Percentiles rank a stretch among this genome's conserved stretches.
These are phyloP conservation scores for Erigeron canadensis DNA, from an alignment of 129 eudicot species.

Conservation along the genomic window DNA sequence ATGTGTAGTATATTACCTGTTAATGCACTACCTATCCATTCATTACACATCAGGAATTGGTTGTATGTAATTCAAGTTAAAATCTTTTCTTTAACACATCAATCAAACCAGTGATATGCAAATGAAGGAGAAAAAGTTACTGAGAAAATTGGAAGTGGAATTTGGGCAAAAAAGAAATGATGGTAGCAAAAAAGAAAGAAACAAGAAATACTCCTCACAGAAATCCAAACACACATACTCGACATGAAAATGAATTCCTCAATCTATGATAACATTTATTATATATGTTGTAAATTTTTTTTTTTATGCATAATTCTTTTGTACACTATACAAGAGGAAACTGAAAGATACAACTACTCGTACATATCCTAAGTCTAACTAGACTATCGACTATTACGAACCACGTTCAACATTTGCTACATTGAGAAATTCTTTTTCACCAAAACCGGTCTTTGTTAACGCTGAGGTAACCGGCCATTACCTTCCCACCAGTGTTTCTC, in stretches of 20 bases:
- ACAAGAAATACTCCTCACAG: too few relatives aligned
- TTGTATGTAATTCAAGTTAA: neutral
- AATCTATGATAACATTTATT: neutral
- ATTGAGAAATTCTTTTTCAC: slow-evolving; percentile 30
- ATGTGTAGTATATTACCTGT: too few relatives aligned
- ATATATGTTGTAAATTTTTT: neutral
- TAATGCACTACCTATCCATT: too few relatives aligned
- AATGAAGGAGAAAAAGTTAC: too few relatives aligned
- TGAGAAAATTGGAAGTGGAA: too few relatives aligned
- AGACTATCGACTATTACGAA: slow-evolving; percentile 4
- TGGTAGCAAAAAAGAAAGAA: too few relatives aligned
- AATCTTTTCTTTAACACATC: too few relatives aligned
- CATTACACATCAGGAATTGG: too few relatives aligned
- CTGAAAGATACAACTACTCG: slow-evolving; percentile 13
- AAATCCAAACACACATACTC: too few relatives aligned
- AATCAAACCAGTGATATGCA: too few relatives aligned
- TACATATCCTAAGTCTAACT: slow-evolving; percentile 22
- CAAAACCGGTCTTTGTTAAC: slow-evolving; percentile 97
- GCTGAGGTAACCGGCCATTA: slow-evolving; percentile 94
- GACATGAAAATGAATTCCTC: neutral
- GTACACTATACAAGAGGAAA: slow-evolving; percentile 19
- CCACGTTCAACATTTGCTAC: slow-evolving; percentile 13
- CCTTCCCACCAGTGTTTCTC: slow-evolving; percentile 98
- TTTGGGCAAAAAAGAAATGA: too few relatives aligned
- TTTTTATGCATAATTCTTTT: slow-evolving; percentile 18